Percentiles rank a stretch among this genome's conserved stretches.
Conservation (phyloP, 495 filamentous ascomycete species). For the Penicillium canariense region DNA sequence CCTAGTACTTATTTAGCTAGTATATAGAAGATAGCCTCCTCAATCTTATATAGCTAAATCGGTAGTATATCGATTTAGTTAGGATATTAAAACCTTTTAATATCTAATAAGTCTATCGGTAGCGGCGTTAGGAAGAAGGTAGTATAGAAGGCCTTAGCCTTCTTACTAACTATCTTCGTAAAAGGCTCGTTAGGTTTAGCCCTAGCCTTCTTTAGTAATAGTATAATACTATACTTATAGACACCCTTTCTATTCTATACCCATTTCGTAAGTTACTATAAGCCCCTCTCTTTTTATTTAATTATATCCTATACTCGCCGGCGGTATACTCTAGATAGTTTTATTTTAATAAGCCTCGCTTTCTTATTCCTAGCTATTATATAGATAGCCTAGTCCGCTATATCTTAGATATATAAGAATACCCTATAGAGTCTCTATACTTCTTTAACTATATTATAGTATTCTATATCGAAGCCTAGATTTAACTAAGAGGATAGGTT, state of each 20-base stretch:
- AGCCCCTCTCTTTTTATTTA: neutral
- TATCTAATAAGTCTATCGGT: constrained; percentile 1
- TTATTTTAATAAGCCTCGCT: constrained; percentile 7
- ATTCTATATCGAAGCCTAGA: constrained; percentile 3
- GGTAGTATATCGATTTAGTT: neutral
- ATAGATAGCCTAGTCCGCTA: constrained; percentile 4
- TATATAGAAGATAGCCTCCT: neutral
- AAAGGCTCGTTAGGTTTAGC: no score
- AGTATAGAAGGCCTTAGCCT: neutral
- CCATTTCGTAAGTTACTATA: constrained; percentile 13
- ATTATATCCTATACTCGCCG: constrained; percentile 9
- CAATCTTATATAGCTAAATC: neutral
- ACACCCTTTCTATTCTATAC: neutral
- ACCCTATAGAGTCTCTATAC: neutral
- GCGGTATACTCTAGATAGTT: neutral
- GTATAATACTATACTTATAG: neutral
- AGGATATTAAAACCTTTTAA: neutral
- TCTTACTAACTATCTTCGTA: neutral
- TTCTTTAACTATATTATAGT: neutral
- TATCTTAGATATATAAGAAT: neutral
- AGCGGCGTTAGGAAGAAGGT: constrained; percentile 9
- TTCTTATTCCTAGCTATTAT: constrained; percentile 6
- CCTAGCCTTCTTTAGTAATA: neutral
- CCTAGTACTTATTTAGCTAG: constrained; percentile 6
- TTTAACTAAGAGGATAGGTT: constrained; percentile 7